A percentile compares a stretch with the other conserved stretches of the same genome.
These are phyloP conservation scores for Rhododendron simsii DNA, from an alignment of 148 eudicot species.

Conservation along the genomic window DNA sequence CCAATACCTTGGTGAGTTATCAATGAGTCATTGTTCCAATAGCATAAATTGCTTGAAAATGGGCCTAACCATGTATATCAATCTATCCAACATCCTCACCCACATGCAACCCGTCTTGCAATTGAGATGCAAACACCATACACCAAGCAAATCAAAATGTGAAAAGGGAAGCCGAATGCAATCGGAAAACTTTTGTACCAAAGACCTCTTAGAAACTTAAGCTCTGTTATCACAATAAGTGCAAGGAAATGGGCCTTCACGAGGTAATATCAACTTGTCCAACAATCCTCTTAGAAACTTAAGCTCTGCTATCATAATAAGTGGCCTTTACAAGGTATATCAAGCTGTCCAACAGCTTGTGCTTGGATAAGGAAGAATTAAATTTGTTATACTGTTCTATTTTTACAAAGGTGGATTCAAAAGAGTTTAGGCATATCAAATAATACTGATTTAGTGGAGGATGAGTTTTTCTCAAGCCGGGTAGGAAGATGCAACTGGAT, in stretches of 20 bases:
- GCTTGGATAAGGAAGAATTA: background rate
- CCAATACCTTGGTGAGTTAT: background rate
- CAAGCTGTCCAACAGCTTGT: background rate
- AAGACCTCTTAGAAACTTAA: background rate
- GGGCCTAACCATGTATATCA: no score
- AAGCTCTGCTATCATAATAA: background rate
- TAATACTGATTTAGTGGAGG: background rate
- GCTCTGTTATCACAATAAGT: no score
- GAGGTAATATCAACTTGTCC: no score
- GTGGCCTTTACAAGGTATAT: background rate
- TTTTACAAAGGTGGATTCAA: background rate
- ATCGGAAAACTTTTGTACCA: background rate
- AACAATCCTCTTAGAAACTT: background rate
- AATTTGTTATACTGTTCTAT: no score
- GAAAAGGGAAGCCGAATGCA: background rate
- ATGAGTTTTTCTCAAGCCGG: background rate
- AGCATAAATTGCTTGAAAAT: background rate
- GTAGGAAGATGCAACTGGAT: background rate
- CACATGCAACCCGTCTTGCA: background rate
- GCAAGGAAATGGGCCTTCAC: no score
- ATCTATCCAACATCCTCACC: no score
- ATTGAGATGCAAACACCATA: background rate
- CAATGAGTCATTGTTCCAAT: background rate
- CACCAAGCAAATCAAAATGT: background rate
- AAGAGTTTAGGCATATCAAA: background rate